A percentile compares a stretch with the other conserved stretches of the same genome.
Evolutionary conservation across 1,139 yeast genomes (phyloP).

Genomic region (Suhomyces anneliseae): DNA sequence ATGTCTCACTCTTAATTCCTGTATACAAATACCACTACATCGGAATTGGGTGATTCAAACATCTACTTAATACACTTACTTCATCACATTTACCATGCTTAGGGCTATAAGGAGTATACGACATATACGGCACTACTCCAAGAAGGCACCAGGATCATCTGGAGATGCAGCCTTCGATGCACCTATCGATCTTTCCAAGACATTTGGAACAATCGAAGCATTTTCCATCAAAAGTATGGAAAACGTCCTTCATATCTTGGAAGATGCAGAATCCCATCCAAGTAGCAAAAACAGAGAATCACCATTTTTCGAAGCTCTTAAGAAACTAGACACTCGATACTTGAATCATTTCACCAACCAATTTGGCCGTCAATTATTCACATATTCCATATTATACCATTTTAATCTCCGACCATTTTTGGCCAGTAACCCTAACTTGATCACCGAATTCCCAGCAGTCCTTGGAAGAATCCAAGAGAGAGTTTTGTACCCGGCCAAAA

Average conservation of each 20-base stretch:
- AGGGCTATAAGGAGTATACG: not conserved
- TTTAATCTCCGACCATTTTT: constrained; percentile 16
- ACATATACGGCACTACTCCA: constrained; percentile 3
- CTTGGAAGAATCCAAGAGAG: constrained; percentile 11
- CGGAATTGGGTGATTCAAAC: no score
- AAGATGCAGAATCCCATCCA: constrained; percentile 14
- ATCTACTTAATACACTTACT: no score
- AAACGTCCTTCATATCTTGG: constrained; percentile 16
- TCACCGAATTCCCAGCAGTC: constrained; percentile 7
- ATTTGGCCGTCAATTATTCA: constrained; percentile 16
- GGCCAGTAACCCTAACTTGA: constrained; percentile 13
- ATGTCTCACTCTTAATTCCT: not conserved
- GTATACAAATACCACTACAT: not conserved
- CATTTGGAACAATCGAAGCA: constrained; percentile 7
- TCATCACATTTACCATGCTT: constrained; percentile 1
- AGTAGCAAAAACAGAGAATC: constrained; percentile 5
- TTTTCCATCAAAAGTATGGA: constrained; percentile 15
- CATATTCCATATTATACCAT: constrained; percentile 13
- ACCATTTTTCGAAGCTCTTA: constrained; percentile 14
- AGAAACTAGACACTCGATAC: constrained; percentile 12
- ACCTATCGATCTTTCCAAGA: constrained; percentile 12
- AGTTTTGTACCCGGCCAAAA: constrained; percentile 9
- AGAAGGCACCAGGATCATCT: not conserved
- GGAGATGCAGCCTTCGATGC: not conserved
- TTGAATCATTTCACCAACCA: constrained; percentile 15